Conservation (phyloP, 805 yeast genomes). For the Maudiozyma pseudohumilis region DNA sequence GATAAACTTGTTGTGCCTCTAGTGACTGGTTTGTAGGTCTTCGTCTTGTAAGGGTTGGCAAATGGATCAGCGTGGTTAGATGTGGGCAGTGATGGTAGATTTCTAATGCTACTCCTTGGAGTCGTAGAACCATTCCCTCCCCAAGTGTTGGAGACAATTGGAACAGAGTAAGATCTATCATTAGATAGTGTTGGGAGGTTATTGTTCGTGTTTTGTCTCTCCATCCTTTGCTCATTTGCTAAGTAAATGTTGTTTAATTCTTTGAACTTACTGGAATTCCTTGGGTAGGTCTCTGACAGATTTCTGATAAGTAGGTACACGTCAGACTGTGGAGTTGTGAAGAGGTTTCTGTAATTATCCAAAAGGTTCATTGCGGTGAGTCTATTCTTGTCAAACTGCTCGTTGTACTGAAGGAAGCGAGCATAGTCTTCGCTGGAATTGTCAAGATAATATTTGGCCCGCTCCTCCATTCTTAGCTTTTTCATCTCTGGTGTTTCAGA, state of each 20-base stretch:
- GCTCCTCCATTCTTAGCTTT: conserved; percentile 60
- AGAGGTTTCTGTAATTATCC: conserved; percentile 38
- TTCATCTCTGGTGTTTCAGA: conserved; percentile 36
- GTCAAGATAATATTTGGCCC: conserved; percentile 71
- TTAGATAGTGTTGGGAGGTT: conserved; percentile 21
- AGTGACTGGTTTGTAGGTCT: conserved; percentile 1
- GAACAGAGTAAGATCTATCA: conserved; percentile 10
- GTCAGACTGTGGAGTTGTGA: conserved; percentile 39
- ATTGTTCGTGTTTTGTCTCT: conserved; percentile 10
- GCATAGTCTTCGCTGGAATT: conserved; percentile 41
- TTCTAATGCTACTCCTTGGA: conserved; percentile 6
- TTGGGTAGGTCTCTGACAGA: conserved; percentile 45
- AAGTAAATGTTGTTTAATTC: conserved; percentile 29
- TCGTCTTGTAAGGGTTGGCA: conserved; percentile 8
- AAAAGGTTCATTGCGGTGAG: conserved; percentile 42
- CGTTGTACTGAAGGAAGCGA: conserved; percentile 35
- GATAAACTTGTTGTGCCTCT: conserved; percentile 1
- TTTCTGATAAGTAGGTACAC: conserved; percentile 50
- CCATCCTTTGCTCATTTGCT: conserved; percentile 19
- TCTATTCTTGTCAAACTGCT: conserved; percentile 36
- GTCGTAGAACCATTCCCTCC: conserved; percentile 9
- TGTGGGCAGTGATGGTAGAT: conserved; percentile 29
- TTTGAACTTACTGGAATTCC: conserved; percentile 35
- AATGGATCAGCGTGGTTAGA: conserved; percentile 17
- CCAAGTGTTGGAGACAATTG: conserved; percentile 26